A percentile compares a stretch with the other conserved stretches of the same genome.
These are phyloP conservation scores for Penicillium argentinense DNA, from an alignment of 495 filamentous ascomycete genomes.

Conservation along the genomic window DNA sequence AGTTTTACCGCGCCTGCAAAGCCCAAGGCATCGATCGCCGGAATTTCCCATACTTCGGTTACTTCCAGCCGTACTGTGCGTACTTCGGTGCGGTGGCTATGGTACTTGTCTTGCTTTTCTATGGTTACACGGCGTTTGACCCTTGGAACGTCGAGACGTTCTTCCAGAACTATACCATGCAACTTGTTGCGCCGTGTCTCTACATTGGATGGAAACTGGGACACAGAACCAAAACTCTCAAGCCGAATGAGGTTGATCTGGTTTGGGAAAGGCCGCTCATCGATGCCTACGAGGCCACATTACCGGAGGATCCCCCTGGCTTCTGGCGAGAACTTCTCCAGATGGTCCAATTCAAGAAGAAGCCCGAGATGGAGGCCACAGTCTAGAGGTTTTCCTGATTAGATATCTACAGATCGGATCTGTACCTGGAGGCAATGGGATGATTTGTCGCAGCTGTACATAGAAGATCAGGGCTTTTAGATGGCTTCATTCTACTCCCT, in stretches of 20 bases:
- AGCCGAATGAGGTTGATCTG: slow-evolving; percentile 51
- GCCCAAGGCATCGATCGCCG: slow-evolving; percentile 58
- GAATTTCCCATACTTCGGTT: background rate
- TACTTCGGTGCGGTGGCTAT: background rate
- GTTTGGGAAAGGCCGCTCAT: slow-evolving; percentile 50
- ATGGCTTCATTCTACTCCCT: too few relatives aligned
- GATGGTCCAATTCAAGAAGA: slow-evolving; percentile 13
- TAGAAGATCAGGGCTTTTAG: too few relatives aligned
- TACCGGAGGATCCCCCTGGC: slow-evolving; percentile 20
- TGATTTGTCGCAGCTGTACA: too few relatives aligned
- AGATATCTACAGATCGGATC: too few relatives aligned
- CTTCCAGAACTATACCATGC: slow-evolving; percentile 60
- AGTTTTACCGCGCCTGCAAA: slow-evolving; percentile 58
- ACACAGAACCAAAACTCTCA: slow-evolving; percentile 51
- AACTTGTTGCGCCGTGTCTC: slow-evolving; percentile 48
- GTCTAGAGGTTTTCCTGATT: too few relatives aligned
- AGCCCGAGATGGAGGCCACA: background rate
- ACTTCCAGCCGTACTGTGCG: background rate
- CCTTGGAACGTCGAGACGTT: slow-evolving; percentile 52
- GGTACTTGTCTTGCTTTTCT: slow-evolving; percentile 38
- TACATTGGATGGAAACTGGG: slow-evolving; percentile 55
- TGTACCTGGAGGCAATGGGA: too few relatives aligned
- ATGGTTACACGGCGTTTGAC: slow-evolving; percentile 54
- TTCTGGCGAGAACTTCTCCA: slow-evolving; percentile 28
- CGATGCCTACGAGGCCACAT: slow-evolving; percentile 32